Conservation (phyloP, 345 rosid genomes). For the Eutrema japonicum region DNA sequence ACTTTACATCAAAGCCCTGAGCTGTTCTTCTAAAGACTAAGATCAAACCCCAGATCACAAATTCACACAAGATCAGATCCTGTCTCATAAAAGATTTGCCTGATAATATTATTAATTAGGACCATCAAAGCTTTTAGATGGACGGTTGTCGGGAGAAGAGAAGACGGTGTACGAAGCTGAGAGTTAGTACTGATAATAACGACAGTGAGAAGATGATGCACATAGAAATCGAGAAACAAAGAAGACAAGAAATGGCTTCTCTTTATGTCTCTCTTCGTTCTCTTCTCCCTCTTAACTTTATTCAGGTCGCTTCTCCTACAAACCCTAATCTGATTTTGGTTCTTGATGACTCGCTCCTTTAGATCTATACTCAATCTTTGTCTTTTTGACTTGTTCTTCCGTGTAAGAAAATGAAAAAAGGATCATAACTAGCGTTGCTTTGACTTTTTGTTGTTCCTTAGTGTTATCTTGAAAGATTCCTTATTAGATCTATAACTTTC, state of each 20-base stretch:
- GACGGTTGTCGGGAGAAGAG: constrained; percentile 36
- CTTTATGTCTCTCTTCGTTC: constrained; percentile 63
- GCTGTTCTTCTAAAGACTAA: constrained; percentile 50
- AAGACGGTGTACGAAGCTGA: constrained; percentile 33
- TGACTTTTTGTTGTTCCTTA: constrained; percentile 15
- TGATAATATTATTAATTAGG: background rate
- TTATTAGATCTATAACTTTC: constrained; percentile 19
- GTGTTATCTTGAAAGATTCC: constrained; percentile 2
- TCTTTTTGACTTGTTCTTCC: constrained; percentile 7
- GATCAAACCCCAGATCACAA: constrained; percentile 45
- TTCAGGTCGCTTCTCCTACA: constrained; percentile 56
- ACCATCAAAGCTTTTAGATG: constrained; percentile 25
- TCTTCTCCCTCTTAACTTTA: constrained; percentile 71
- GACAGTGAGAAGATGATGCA: constrained; percentile 65
- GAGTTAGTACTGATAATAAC: constrained; percentile 17
- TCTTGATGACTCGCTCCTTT: background rate
- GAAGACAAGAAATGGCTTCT: constrained; percentile 81
- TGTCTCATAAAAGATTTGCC: constrained; percentile 26
- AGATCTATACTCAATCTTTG: constrained; percentile 25
- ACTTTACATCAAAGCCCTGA: constrained; percentile 76
- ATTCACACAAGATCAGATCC: constrained; percentile 56
- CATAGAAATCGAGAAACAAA: constrained; percentile 67
- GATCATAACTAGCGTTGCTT: constrained; percentile 2
- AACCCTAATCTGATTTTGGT: constrained; percentile 31
- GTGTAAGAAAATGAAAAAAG: background rate